phyloP scores from a whole-genome alignment of 2,329 filamentous ascomycete genomes.

The Aspergillus brasiliensis region DNA sequence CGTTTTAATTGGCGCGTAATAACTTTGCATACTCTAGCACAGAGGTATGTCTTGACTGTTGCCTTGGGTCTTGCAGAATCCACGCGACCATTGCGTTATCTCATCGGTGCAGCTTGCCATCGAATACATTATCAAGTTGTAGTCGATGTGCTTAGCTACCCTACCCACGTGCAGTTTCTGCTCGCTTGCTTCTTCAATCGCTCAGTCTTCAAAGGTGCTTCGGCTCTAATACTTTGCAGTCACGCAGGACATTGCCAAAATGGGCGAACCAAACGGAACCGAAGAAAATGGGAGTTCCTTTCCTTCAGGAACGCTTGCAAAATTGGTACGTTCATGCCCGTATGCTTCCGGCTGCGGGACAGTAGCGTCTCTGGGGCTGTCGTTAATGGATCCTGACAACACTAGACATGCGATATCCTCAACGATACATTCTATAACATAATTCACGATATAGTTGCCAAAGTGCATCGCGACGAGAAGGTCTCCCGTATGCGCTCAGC shows the following conservation, averaged over 20 bases:
- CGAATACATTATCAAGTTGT: background rate
- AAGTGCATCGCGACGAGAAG: slow-evolving; percentile 63
- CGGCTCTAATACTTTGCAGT: slow-evolving; percentile 3
- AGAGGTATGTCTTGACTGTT: slow-evolving; percentile 1
- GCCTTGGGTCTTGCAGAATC: background rate
- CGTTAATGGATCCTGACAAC: slow-evolving; percentile 16
- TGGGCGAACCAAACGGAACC: slow-evolving; percentile 35
- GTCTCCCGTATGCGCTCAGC: slow-evolving; percentile 59
- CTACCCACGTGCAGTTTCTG: background rate
- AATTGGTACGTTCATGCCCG: slow-evolving; percentile 37
- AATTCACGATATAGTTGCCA: slow-evolving; percentile 60
- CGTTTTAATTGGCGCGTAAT: background rate
- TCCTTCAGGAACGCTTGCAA: slow-evolving; percentile 43
- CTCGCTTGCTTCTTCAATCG: background rate
- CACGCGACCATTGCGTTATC: background rate
- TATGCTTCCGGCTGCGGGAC: background rate
- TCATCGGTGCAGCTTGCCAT: background rate
- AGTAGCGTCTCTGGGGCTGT: background rate
- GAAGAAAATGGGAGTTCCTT: slow-evolving; percentile 29
- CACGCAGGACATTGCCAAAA: slow-evolving; percentile 18
- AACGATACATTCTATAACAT: slow-evolving; percentile 62
- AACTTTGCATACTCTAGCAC: background rate
- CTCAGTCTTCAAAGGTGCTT: background rate
- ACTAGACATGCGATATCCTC: slow-evolving; percentile 51
- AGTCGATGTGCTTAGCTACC: background rate